Evolutionary conservation across 495 filamentous ascomycete genomes (phyloP).

Genomic region (Aspergillus conjunctus): DNA sequence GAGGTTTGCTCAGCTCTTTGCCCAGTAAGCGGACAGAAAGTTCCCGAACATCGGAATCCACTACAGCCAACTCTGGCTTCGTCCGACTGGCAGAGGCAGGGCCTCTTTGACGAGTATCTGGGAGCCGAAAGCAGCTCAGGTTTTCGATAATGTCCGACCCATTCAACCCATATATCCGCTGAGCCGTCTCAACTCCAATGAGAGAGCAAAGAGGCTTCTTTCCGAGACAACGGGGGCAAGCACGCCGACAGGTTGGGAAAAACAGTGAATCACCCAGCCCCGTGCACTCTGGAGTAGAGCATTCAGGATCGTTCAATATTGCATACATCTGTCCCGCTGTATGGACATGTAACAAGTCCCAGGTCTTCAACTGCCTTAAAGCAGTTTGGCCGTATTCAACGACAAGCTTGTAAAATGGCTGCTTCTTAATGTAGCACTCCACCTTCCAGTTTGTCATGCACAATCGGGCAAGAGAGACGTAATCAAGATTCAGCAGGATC

Average conservation of each 20-base stretch:
- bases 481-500: slow-evolving; percentile 8
- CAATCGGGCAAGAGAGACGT: neutral
- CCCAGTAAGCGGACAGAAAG: neutral
- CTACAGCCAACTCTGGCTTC: neutral
- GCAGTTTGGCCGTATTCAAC: neutral
- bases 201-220: neutral
- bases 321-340: neutral
- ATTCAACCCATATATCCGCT: neutral
- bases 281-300: neutral
- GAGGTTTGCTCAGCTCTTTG: neutral
- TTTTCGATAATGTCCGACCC: neutral
- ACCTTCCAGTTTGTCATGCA: neutral
- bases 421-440: neutral
- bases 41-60: neutral
- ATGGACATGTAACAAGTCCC: neutral
- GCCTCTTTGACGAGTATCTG: neutral
- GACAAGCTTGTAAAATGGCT: neutral
- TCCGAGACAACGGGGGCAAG: neutral
- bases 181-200: neutral
- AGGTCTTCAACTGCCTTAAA: neutral
- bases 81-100: neutral
- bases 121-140: neutral
- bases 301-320: neutral
- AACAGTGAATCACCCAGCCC: neutral
- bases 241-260: neutral